A percentile compares a stretch with the other conserved stretches of the same genome.
phyloP scores from a whole-genome alignment of 2,329 filamentous ascomycete species.

The Fusarium pseudocircinatum region DNA sequence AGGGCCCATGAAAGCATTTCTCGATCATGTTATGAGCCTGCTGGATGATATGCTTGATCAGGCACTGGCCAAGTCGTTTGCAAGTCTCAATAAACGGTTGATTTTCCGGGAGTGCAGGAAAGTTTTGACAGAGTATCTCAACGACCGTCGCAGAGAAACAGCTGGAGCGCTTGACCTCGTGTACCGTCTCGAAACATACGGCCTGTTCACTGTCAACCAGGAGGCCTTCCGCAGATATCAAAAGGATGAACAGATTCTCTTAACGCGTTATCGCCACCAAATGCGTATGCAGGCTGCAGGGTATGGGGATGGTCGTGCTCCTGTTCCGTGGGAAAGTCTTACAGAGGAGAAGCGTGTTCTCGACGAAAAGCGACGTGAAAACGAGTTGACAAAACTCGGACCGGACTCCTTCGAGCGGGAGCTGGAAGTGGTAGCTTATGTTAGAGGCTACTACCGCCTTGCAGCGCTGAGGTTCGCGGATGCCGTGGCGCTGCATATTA shows the following conservation, averaged over 20 bases:
- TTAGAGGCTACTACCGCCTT: constrained; percentile 75
- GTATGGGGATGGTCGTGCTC: constrained; percentile 42
- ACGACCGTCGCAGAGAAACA: constrained; percentile 50
- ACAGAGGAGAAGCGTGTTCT: constrained; percentile 58
- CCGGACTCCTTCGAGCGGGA: constrained; percentile 68
- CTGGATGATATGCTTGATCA: constrained; percentile 57
- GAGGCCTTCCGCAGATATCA: constrained; percentile 58
- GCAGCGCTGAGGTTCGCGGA: constrained; percentile 74
- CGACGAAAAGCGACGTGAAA: constrained; percentile 55
- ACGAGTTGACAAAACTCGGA: constrained; percentile 59
- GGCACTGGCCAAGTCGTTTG: constrained; percentile 60
- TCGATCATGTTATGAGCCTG: constrained; percentile 58
- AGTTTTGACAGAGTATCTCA: constrained; percentile 58
- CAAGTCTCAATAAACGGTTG: constrained; percentile 56
- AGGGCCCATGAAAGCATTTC: constrained; percentile 59
- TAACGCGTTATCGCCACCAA: constrained; percentile 60
- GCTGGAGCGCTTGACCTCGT: constrained; percentile 53
- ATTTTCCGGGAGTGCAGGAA: constrained; percentile 60
- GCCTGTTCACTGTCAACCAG: constrained; percentile 67
- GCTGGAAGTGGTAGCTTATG: constrained; percentile 68
- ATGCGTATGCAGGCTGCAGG: constrained; percentile 57
- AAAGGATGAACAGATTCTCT: constrained; percentile 55
- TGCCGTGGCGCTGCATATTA: constrained; percentile 56
- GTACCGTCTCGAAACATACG: constrained; percentile 62
- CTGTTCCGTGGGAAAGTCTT: constrained; percentile 56